Evolutionary conservation across 2,329 filamentous ascomycete species (phyloP), one percentile per base, ranked within the genome.

Genomic region (Rugonectria rugulosa): DNA sequence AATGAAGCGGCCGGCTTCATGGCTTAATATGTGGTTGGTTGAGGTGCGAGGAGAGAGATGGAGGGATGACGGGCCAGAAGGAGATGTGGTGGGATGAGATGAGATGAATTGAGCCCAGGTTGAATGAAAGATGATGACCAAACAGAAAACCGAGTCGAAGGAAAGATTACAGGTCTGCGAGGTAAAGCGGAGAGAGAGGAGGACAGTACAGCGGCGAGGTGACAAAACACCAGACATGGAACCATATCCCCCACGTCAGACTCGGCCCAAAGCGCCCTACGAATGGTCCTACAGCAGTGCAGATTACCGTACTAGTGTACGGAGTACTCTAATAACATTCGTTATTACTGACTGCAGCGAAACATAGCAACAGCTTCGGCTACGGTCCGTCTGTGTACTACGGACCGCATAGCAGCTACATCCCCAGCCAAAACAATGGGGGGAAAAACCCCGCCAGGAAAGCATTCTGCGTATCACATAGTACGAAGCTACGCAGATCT

Each of bases 1-100:
- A 66, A 62, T 56, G 64, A 31, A 23, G 53, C 15, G 53, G 55
- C 44, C 31, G 53, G 44, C 38, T 58, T 66, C 64, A 66, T 66
- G 44, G 24, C 42, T 48, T 23, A 9, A 20, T 43, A 10, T 29
- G 24, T 27, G 15, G 17, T 36, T 49, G 38, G 19, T 31, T 26
- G 24, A 15, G 26, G 14, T n/a, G 5, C 9, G 20, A 12, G 37
- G 36, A 46, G 41, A 14, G 9, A 12, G 40, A 19, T 7, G 15
- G 36, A 48, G n/a, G 38, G 40, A 15, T 7, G 14, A 10, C 21
- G 27, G 20, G 14, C 46, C 34, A 19, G 27, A 9, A 20, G 34
- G 26, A 44, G 43, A 40, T 41, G 36, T 41, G 42, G 31, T 21
- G 27, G 40, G 29, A 34, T 43, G 43, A 47, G 36, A 41, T 45